These are phyloP conservation scores for Yarrowia phangngaensis DNA, from an alignment of 805 yeast species.

Conservation along the genomic window DNA sequence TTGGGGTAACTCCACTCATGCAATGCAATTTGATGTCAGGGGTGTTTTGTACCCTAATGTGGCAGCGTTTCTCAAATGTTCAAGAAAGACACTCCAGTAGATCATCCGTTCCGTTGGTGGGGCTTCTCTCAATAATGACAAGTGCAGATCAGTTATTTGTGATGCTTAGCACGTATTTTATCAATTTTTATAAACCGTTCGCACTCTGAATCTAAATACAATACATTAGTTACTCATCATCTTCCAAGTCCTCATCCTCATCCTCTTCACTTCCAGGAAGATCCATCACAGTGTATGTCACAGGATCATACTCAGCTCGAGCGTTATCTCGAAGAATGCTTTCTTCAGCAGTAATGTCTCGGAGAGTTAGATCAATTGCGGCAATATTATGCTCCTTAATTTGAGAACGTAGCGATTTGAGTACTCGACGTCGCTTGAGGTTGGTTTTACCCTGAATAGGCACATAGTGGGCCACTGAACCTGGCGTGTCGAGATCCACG, in stretches of 20 bases:
- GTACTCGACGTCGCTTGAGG: constrained; percentile 79
- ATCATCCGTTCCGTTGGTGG: no score
- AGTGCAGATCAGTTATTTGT: no score
- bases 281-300: constrained; percentile 66
- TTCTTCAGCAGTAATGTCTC: constrained; percentile 73
- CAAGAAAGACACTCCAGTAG: no score
- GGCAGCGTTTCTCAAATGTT: no score
- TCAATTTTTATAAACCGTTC: no score
- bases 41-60: no score
- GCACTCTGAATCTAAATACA: no score
- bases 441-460: constrained; percentile 76
- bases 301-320: constrained; percentile 72
- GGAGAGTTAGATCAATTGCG: constrained; percentile 55
- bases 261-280: constrained; percentile 47
- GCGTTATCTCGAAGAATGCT: constrained; percentile 60
- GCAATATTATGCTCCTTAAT: constrained; percentile 58
- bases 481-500: constrained; percentile 44
- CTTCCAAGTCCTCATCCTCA: constrained; percentile 38
- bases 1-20: no score
- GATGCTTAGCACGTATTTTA: no score
- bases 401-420: constrained; percentile 48
- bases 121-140: no score
- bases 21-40: no score
- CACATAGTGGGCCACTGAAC: constrained; percentile 58
- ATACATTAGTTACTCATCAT: not conserved